A percentile compares a stretch with the other conserved stretches of the same genome.
These are phyloP conservation scores for Sphenostylis stenocarpa DNA, from an alignment of 306 rosid species.

Conservation along the genomic window DNA sequence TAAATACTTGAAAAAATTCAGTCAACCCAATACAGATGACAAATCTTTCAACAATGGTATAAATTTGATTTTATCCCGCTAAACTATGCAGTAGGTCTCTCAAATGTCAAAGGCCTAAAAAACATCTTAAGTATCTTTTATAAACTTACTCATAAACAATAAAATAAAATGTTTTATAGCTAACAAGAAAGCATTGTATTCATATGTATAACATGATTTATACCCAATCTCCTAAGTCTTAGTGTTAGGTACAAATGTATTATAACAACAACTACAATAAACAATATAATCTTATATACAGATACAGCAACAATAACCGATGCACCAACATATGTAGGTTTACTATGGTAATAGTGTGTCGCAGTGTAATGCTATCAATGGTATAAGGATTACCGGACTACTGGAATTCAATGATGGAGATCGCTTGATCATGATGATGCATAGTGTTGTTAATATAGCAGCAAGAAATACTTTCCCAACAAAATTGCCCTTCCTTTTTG, in stretches of 20 bases:
- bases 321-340: neutral
- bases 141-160: neutral
- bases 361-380: neutral
- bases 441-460: conserved; percentile 70
- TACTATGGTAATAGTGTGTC: neutral
- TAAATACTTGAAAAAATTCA: neutral
- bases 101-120: neutral
- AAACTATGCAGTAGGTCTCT: neutral
- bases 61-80: no score
- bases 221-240: neutral
- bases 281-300: neutral
- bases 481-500: conserved; percentile 74
- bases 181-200: neutral
- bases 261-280: conserved; percentile 10
- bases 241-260: neutral
- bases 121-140: neutral
- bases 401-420: conserved; percentile 70
- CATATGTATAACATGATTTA: neutral
- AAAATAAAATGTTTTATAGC: neutral
- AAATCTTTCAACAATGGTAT: no score
- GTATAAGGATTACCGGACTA: conserved; percentile 58
- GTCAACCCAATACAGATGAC: neutral
- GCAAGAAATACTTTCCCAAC: conserved; percentile 86
- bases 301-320: neutral
- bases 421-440: conserved; percentile 79